Evolutionary conservation across 208 protist genomes (phyloP).

Genomic region (Vickermania ingenoplastis): DNA sequence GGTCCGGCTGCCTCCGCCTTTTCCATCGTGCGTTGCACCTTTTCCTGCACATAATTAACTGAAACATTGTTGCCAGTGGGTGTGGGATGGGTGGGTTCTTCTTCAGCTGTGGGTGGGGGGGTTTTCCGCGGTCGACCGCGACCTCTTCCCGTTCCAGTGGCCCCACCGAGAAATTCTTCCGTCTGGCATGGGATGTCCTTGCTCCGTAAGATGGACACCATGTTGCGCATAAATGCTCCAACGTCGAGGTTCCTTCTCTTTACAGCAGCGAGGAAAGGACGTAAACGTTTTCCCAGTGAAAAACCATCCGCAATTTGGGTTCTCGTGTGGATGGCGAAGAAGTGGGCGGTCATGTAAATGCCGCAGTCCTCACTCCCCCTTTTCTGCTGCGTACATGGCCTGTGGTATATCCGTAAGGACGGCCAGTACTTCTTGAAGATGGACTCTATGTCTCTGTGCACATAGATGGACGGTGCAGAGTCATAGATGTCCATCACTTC

Average conservation of each 20-base stretch:
- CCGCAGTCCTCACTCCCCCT: not conserved
- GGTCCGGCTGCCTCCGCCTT: not conserved
- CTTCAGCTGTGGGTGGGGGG: not conserved
- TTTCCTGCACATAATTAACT: not conserved
- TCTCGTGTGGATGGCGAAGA: not conserved
- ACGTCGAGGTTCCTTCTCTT: not conserved
- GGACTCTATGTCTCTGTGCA: not conserved
- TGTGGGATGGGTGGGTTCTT: not conserved
- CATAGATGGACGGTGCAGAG: not conserved
- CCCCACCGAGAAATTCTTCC: not conserved
- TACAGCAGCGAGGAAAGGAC: not conserved
- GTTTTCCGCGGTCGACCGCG: no score
- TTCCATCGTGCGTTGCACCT: not conserved
- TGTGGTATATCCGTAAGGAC: not conserved
- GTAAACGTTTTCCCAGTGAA: not conserved
- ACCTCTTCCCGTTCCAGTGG: not conserved
- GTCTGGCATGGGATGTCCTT: not conserved
- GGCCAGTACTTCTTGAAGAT: not conserved
- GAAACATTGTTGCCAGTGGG: not conserved
- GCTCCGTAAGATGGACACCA: not conserved
- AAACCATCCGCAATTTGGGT: not conserved
- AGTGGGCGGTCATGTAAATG: slow-evolving; percentile 1
- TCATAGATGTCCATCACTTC: not conserved
- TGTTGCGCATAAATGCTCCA: not conserved
- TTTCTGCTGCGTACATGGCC: not conserved